Base-by-base conservation (phyloP, 1,284 basidiomycete species). In the Malassezia slooffiae region DNA sequence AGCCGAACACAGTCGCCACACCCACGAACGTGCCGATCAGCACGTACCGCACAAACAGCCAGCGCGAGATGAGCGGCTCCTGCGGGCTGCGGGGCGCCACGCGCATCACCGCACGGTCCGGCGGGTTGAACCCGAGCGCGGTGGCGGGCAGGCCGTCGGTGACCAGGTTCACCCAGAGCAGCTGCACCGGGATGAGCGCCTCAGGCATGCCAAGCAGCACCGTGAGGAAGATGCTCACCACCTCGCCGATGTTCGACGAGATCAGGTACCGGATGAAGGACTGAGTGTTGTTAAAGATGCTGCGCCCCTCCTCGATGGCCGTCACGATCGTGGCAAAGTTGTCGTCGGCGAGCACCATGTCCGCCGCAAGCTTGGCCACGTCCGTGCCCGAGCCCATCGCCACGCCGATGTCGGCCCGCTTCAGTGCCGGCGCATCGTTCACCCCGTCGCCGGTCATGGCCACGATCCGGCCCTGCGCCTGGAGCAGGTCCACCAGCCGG, bases 261-360 rank as follows among this genome's bases (percentile, higher is more conserved):
- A 97, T 74, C 41, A 75, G 57, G 61, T 77, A 73, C 47, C 87
- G 82, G 71, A 91, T 90, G 70, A 97, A 97, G 68, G 91, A 87
- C 74, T 96, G 95, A 38, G 89, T 96, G 73, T 96, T 96, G 75
- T 96, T 95, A 73, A 95, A 97, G 69, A 97, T 97, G 42, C 87
- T 76, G 69, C 93, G 77, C 57, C 91, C 91, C 73, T 96, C 90
- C 89, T 91, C 71, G 23, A 74, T 70, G 6, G 72, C 72, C 17
- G 60, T 50, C 43, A 72, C 71, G 45, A 74, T 73, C 2, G 70
- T 71, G 12, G 72, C 72, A 60, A 74, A 73, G 57, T 73, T 73
- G 65, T 73, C 70, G 52, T 73, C 72, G 21, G 72, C 72, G 12
- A 74, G 58, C 1, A 74, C 72, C 69, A 74, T 72, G 52, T 74